Evolutionary conservation across 2,329 filamentous ascomycete genomes (phyloP).

Genomic region (Xylaria sp.): DNA sequence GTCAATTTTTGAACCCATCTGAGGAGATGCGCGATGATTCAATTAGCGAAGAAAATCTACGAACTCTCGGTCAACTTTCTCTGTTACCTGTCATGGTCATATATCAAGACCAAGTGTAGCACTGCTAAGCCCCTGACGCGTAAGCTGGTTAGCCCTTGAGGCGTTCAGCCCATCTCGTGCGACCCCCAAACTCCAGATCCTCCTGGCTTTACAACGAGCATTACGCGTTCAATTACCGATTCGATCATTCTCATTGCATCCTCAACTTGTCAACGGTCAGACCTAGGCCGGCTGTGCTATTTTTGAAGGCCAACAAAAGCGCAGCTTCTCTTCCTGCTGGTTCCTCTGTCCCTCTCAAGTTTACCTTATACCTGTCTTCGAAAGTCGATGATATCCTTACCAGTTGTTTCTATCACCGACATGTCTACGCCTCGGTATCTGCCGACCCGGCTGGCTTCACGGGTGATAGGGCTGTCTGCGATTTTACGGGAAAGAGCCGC

Average conservation of each 20-base stretch:
- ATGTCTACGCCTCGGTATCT: neutral
- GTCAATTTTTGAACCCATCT: slow-evolving; percentile 2
- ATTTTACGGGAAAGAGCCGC: neutral
- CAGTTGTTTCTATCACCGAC: neutral
- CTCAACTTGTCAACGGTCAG: neutral
- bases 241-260: neutral
- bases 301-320: neutral
- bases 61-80: neutral
- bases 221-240: neutral
- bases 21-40: no score
- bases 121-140: neutral
- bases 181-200: neutral
- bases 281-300: neutral
- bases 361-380: neutral
- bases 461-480: neutral
- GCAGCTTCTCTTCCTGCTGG: no score
- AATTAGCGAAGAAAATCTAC: neutral
- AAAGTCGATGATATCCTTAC: no score
- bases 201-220: neutral
- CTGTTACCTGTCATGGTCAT: neutral
- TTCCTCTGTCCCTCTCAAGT: neutral
- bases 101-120: neutral
- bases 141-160: neutral
- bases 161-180: neutral
- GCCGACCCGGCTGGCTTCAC: neutral